Percentiles rank a stretch among this genome's conserved stretches.
phyloP scores from a whole-genome alignment of 805 yeast species.

The Kuraishia cidri region DNA sequence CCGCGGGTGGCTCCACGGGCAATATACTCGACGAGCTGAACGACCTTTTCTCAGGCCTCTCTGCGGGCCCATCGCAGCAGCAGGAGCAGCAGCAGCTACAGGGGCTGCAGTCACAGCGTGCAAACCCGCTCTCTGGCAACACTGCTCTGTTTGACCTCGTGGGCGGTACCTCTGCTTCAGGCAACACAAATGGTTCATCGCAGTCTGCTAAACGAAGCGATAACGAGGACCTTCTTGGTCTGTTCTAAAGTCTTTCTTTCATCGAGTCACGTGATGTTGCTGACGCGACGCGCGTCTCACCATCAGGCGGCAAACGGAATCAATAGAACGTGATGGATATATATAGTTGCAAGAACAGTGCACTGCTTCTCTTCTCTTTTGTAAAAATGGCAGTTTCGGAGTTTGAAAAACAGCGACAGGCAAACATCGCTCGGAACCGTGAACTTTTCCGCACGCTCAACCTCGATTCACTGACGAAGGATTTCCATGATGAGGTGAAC shows the following conservation, averaged over 20 bases:
- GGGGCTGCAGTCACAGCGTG: too few species aligned
- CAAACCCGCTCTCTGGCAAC: conserved; percentile 5
- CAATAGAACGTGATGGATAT: neutral
- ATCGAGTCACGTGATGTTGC: too few species aligned
- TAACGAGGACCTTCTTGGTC: conserved; percentile 18
- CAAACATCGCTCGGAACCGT: conserved; percentile 77
- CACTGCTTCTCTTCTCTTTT: too few species aligned
- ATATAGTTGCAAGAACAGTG: neutral
- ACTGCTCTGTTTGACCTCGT: conserved; percentile 1
- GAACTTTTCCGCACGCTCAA: conserved; percentile 66
- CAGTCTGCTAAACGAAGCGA: too few species aligned
- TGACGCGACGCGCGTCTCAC: too few species aligned
- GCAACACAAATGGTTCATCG: too few species aligned
- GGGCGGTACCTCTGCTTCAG: conserved; percentile 5
- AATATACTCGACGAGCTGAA: conserved; percentile 65
- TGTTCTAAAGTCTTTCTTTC: too few species aligned
- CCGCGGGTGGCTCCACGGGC: conserved; percentile 15
- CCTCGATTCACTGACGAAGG: conserved; percentile 46
- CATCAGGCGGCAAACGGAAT: neutral
- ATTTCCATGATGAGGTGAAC: conserved; percentile 27
- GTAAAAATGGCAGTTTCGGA: conserved; percentile 39
- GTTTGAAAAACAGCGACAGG: conserved; percentile 64
- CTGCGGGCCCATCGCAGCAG: conserved; percentile 19
- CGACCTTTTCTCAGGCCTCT: conserved; percentile 45
- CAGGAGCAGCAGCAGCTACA: conserved; percentile 10